phyloP scores from a whole-genome alignment of 176 grass and related monocot species.

The Ensete ventricosum region DNA sequence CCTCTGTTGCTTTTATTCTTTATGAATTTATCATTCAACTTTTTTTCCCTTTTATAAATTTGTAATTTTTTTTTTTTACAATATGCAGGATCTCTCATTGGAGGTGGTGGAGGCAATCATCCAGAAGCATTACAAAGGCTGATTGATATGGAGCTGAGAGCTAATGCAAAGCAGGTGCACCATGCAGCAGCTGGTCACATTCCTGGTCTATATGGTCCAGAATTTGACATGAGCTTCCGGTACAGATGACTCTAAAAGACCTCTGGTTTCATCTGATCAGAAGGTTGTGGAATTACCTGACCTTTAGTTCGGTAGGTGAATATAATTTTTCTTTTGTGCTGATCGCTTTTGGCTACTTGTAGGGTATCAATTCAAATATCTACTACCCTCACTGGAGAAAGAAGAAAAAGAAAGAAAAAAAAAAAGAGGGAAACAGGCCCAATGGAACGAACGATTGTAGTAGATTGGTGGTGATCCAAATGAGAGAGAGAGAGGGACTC shows the following conservation, averaged over 20 bases:
- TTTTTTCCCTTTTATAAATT: background rate
- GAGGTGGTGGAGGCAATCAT: conserved; percentile 39
- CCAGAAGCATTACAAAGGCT: conserved; percentile 63
- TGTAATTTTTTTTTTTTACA: background rate
- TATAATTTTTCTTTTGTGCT: background rate
- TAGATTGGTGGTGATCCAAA: background rate
- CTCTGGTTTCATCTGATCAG: background rate
- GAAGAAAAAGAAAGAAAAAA: background rate
- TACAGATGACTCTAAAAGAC: conserved; percentile 40
- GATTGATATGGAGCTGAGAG: conserved; percentile 73
- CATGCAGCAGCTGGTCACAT: conserved; percentile 39
- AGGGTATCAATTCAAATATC: background rate
- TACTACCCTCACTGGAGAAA: background rate
- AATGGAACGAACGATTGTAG: background rate
- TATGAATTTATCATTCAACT: background rate
- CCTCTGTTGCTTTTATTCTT: background rate
- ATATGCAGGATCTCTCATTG: conserved; percentile 32
- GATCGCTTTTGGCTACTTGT: background rate
- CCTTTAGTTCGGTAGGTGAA: background rate
- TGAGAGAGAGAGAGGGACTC: background rate
- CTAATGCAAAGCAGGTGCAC: conserved; percentile 60
- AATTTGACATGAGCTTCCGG: conserved; percentile 56
- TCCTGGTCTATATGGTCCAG: conserved; percentile 43
- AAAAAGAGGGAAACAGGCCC: background rate
- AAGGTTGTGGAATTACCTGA: background rate